Conservation (phyloP, 1,284 basidiomycete species). For the Heterobasidion occidentale region DNA sequence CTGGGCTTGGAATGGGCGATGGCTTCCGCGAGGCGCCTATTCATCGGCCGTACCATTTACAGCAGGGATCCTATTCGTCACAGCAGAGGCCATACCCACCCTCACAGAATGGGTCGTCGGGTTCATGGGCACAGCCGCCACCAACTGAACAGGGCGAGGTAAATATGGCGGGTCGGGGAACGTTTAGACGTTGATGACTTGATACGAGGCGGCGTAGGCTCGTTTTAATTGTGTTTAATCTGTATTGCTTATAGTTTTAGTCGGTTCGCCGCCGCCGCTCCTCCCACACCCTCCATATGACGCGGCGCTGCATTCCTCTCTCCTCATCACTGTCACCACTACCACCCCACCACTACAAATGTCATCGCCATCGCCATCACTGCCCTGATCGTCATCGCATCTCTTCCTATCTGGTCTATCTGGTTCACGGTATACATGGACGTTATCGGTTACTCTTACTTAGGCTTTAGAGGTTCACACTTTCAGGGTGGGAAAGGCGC, state of each 20-base stretch:
- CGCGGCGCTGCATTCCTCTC: not conserved
- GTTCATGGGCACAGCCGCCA: slow-evolving; percentile 10
- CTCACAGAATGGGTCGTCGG: too few relatives aligned
- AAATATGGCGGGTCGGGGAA: slow-evolving; percentile 36
- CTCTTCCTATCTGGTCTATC: not conserved
- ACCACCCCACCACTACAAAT: too few relatives aligned
- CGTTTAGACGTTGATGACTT: slow-evolving; percentile 22
- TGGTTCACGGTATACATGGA: not conserved
- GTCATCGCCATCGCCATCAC: not conserved
- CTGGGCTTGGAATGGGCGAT: slow-evolving; percentile 7
- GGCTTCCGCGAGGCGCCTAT: slow-evolving; percentile 34
- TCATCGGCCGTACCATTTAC: slow-evolving; percentile 34
- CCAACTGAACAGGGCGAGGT: slow-evolving; percentile 8
- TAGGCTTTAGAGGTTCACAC: not conserved
- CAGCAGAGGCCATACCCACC: too few relatives aligned
- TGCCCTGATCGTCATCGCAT: not conserved
- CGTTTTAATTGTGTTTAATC: not conserved
- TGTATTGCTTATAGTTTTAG: not conserved
- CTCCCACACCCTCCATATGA: not conserved
- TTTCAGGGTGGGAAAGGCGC: not conserved
- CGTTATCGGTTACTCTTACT: not conserved
- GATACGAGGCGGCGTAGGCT: not conserved
- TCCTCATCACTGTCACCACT: not conserved
- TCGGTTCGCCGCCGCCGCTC: not conserved
- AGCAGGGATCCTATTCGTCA: slow-evolving; percentile 9